A percentile compares a stretch with the other conserved stretches of the same genome.
These are phyloP conservation scores for Cryphonectria naterciae DNA, from an alignment of 2,329 filamentous ascomycete genomes.

Conservation along the genomic window DNA sequence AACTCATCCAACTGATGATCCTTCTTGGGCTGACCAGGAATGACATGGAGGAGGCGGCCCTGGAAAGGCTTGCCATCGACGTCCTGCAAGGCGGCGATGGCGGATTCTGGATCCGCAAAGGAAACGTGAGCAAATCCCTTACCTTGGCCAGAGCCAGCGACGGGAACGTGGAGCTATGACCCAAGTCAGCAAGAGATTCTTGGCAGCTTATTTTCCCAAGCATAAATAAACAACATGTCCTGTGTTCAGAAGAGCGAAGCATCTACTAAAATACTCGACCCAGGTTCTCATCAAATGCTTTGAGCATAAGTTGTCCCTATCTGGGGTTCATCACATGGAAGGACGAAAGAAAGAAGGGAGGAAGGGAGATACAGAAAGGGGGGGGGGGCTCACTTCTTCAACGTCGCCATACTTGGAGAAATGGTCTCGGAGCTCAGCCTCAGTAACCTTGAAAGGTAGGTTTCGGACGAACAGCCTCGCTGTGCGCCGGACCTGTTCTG, in stretches of 20 bases:
- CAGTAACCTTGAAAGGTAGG: constrained; percentile 76
- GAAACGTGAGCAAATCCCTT: constrained; percentile 93
- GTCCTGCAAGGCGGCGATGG: constrained; percentile 76
- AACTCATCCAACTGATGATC: constrained; percentile 85
- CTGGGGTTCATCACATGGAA: constrained; percentile 85
- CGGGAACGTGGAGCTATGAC: constrained; percentile 82
- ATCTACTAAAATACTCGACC: constrained; percentile 99
- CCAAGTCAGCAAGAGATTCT: constrained; percentile 44
- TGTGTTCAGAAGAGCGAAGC: constrained; percentile 80
- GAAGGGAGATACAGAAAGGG: constrained; percentile 25
- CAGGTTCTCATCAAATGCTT: constrained; percentile 86
- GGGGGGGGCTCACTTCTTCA: constrained; percentile 76
- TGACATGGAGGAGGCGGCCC: constrained; percentile 86
- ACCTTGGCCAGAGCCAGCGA: constrained; percentile 71
- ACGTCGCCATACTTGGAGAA: constrained; percentile 76
- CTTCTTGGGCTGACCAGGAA: constrained; percentile 82
- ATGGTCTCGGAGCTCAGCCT: constrained; percentile 73
- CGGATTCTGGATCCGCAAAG: constrained; percentile 72
- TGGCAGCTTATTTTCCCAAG: neutral
- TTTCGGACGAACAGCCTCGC: constrained; percentile 88
- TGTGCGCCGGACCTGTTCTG: constrained; percentile 70
- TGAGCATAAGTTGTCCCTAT: constrained; percentile 99
- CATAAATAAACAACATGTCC: constrained; percentile 31
- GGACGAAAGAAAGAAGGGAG: constrained; percentile 29
- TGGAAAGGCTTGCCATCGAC: constrained; percentile 89